Conservation (phyloP, 2,329 filamentous ascomycete species). For the Neonectria ditissima region DNA sequence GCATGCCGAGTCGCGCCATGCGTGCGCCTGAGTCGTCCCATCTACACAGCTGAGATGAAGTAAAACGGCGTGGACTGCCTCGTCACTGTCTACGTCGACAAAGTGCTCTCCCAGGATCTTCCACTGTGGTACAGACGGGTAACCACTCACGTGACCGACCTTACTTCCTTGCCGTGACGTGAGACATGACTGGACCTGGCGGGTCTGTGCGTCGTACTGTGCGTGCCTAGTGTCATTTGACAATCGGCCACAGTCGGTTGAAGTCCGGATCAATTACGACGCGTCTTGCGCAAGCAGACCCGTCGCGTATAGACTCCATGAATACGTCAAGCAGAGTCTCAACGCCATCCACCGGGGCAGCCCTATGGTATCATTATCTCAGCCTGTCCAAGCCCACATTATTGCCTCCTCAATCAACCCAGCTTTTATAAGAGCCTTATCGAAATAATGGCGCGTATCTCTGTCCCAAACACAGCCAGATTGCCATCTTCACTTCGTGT, state of each 20-base stretch:
- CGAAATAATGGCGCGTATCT: constrained; percentile 64
- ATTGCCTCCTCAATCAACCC: constrained; percentile 26
- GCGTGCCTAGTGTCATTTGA: background rate
- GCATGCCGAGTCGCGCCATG: constrained; percentile 19
- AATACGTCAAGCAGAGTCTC: constrained; percentile 9
- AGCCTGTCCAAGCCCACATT: constrained; percentile 16
- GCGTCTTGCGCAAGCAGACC: constrained; percentile 10
- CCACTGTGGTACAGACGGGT: background rate
- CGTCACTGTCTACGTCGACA: constrained; percentile 13
- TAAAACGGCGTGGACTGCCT: constrained; percentile 14
- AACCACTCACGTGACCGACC: background rate
- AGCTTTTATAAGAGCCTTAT: constrained; percentile 12
- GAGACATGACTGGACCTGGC: background rate
- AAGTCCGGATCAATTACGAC: constrained; percentile 12
- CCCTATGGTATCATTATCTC: constrained; percentile 15
- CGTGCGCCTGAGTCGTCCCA: constrained; percentile 16
- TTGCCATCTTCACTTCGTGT: constrained; percentile 79
- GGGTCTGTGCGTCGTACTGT: background rate
- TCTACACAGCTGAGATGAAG: constrained; percentile 2
- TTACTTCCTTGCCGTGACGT: background rate
- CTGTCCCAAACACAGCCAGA: constrained; percentile 77
- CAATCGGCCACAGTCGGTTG: background rate
- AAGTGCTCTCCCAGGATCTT: background rate
- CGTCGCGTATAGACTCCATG: constrained; percentile 25
- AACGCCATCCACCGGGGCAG: constrained; percentile 17